Evolutionary conservation across 805 yeast genomes (phyloP), one percentile per base, ranked within the genome.

Genomic region (Torulaspora indica): DNA sequence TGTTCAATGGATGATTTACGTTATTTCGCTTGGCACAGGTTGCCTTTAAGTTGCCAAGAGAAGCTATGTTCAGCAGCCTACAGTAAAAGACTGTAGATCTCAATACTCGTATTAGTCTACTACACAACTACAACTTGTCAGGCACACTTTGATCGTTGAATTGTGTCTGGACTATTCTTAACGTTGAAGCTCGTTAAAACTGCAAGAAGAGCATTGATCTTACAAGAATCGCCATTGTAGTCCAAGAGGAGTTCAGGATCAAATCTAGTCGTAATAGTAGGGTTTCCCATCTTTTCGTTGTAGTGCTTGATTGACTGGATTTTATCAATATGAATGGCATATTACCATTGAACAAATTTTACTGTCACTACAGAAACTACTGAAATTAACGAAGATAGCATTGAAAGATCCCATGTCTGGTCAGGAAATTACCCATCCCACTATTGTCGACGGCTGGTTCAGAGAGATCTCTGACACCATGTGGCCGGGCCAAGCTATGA

Each of bases 401-500:
- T 18, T 10, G n/a, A 13, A 18, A 3, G 4, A 23, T 7, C 8
- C 27, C 44, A 64, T 64, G 67, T 49, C 69, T 39, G 15, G 35
- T 8, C 54, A 56, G 43, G 67, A 66, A 56, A 55, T 69, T 43
- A 63, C 72, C 8, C 74, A 70, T 57, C 73, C 74, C 42, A 69
- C 73, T 12, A 69, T 70, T 45, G 66, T 62, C 36, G 67, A 93
- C 69, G 97, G 97, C 62, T 91, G 98, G 98, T 91, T 91, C 73
- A 81, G 91, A 60, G 98, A 91, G 70, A 75, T 85, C 66, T 85
- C 95, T 55, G 87, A 90, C 68, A 86, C 95, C 64, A 85, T 88
- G 87, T 91, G 96, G 95, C 98, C 98, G 24, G 98, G 98, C 54
- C 96, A 90, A 76, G 98, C 97, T 56, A 82, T 93, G 93, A 78